phyloP scores from a whole-genome alignment of 306 rosid species.

The Castanea sativa region DNA sequence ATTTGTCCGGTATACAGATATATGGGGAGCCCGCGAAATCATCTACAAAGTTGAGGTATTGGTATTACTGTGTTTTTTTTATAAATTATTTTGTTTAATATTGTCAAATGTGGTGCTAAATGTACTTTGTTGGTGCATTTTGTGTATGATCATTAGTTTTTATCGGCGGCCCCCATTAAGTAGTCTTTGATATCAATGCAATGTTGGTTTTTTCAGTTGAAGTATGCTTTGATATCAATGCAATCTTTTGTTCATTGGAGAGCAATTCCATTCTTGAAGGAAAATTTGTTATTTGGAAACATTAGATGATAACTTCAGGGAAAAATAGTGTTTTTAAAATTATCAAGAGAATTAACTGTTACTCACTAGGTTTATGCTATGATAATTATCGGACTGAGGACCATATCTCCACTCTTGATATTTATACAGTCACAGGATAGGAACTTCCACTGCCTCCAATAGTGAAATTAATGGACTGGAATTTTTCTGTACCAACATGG shows the following conservation, averaged over 20 bases:
- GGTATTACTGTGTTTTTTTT: not conserved
- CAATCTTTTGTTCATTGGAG: not conserved
- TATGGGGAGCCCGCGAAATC: constrained; percentile 45
- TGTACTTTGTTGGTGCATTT: too few relatives aligned
- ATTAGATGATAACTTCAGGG: not conserved
- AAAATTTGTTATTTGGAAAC: not conserved
- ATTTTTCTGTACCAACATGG: not conserved
- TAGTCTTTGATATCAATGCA: not conserved
- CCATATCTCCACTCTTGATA: too few relatives aligned
- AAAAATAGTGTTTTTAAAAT: not conserved
- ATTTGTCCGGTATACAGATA: constrained; percentile 84
- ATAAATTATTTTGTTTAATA: not conserved
- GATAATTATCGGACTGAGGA: not conserved
- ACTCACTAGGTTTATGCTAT: not conserved
- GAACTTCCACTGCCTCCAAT: not conserved
- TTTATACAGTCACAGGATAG: not conserved
- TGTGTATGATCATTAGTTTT: too few relatives aligned
- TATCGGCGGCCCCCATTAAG: too few relatives aligned
- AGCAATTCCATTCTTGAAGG: not conserved
- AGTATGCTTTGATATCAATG: not conserved
- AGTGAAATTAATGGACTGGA: not conserved
- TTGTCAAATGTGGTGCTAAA: not conserved
- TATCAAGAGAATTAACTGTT: not conserved
- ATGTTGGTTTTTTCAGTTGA: not conserved
- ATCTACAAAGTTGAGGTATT: constrained; percentile 57